A percentile compares a stretch with the other conserved stretches of the same genome.
phyloP scores from a whole-genome alignment of 2,329 filamentous ascomycete genomes.

The Exserohilum turcica region DNA sequence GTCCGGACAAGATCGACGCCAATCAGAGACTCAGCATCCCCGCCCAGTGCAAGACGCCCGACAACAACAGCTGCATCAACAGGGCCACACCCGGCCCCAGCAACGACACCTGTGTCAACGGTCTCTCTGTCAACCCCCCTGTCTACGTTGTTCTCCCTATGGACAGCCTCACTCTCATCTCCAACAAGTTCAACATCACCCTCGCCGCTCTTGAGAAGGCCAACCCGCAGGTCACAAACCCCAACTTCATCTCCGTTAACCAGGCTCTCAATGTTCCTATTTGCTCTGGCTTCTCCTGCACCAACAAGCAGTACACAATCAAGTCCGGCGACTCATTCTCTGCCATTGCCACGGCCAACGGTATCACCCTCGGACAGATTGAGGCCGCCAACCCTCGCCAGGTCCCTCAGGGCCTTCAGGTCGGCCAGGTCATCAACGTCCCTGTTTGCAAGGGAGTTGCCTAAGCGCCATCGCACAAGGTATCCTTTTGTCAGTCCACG shows the following conservation, averaged over 20 bases:
- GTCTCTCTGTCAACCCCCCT: neutral
- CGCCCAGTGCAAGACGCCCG: neutral
- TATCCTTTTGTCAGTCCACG: no score
- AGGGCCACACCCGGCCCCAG: neutral
- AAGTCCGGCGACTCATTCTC: slow-evolving; percentile 3
- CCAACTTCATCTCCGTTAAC: neutral
- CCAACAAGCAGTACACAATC: neutral
- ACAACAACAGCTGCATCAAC: slow-evolving; percentile 1
- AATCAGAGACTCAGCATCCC: neutral
- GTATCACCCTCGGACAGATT: slow-evolving; percentile 1
- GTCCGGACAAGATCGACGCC: neutral
- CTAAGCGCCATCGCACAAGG: neutral
- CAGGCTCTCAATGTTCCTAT: neutral
- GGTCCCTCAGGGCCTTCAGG: neutral
- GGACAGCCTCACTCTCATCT: neutral
- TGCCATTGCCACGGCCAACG: neutral
- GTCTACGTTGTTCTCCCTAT: neutral
- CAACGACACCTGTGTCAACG: neutral
- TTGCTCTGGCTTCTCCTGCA: slow-evolving; percentile 2
- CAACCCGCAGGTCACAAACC: neutral
- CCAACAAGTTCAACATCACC: slow-evolving; percentile 2
- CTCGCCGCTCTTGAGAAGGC: neutral
- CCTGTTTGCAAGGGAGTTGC: neutral
- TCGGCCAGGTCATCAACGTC: slow-evolving; percentile 1
- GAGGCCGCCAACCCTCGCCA: neutral